phyloP scores from a whole-genome alignment of 768 basidiomycete genomes.

The Phanerochaete sordida region DNA sequence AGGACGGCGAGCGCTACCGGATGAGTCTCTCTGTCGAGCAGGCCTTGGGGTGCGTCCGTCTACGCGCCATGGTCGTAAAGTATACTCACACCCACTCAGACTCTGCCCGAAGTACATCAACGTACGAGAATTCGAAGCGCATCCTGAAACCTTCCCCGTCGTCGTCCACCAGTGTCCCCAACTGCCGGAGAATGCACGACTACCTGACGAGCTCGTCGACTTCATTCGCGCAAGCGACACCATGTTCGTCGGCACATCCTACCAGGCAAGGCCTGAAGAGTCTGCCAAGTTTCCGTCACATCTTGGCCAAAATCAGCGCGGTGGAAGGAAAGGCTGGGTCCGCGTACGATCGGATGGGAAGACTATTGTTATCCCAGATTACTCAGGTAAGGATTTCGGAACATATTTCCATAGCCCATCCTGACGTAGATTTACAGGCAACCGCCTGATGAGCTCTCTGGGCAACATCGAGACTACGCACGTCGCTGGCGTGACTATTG shows the following conservation, averaged over 20 bases:
- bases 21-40: slow-evolving; percentile 49
- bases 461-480: slow-evolving; percentile 59
- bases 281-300: slow-evolving; percentile 47
- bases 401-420: background rate
- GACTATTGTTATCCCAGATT: slow-evolving; percentile 58
- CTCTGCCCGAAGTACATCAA: slow-evolving; percentile 74
- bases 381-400: slow-evolving; percentile 37
- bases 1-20: slow-evolving; percentile 22
- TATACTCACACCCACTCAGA: slow-evolving; percentile 29
- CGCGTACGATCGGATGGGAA: slow-evolving; percentile 45
- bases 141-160: slow-evolving; percentile 34
- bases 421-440: slow-evolving; percentile 42
- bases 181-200: slow-evolving; percentile 33
- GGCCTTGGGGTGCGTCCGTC: slow-evolving; percentile 49
- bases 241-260: slow-evolving; percentile 52
- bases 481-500: slow-evolving; percentile 53
- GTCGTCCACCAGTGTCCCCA: slow-evolving; percentile 33
- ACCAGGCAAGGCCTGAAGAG: slow-evolving; percentile 38
- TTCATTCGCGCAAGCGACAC: slow-evolving; percentile 51
- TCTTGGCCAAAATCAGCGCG: slow-evolving; percentile 61
- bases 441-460: slow-evolving; percentile 59
- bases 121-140: slow-evolving; percentile 46
- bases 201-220: slow-evolving; percentile 46
- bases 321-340: slow-evolving; percentile 57
- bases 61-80: background rate